Evolutionary conservation across 306 rosid species (phyloP), one percentile per base, ranked within the genome.

Genomic region (Hippophae tibetana): DNA sequence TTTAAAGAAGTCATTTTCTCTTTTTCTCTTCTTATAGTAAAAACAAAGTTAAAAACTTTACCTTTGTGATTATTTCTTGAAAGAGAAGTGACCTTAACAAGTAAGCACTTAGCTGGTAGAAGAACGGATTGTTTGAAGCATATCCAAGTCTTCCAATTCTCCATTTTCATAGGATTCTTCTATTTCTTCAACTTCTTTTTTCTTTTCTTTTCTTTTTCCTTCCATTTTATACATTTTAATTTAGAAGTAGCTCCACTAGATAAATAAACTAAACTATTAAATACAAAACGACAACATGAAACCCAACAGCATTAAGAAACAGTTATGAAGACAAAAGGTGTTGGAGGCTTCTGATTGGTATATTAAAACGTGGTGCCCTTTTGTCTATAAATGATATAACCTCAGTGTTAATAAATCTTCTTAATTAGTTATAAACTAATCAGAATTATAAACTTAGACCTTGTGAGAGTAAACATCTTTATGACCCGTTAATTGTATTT

Each of bases 251-350:
- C 54, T 64, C 5, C 43, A 3, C 23, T 62, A 44, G 63, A 13
- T 46, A 70, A 54, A 55, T 50, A 58, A 63, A 84, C 47, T 56
- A 70, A 54, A 43, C 47, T 69, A 43, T 50, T 43, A 51, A 59
- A 13, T 45, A 71, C 59, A 68, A 77, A 71, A 69, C 72, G 71
- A 71, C 79, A 74, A 76, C 63, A 59, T 57, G 71, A 57, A 69
- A 61, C 53, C 3, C 60, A 66, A 78, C 85, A 78, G 57, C 73
- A 78, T 77, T 78, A 78, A 63, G 50, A 72, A 82, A 82, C 84
- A 80, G 72, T 55, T 46, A 56, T 45, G 49, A 79, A 67, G 84
- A 76, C 95, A 63, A 56, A 10, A 68, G 23, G 3, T 76, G 72
- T 66, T 45, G 67, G 41, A 62, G 62, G 62, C 18, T 54, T 73